Evolutionary conservation across 192 early-diverging fungal genomes (phyloP).

Genomic region (Dissophora ornata): DNA sequence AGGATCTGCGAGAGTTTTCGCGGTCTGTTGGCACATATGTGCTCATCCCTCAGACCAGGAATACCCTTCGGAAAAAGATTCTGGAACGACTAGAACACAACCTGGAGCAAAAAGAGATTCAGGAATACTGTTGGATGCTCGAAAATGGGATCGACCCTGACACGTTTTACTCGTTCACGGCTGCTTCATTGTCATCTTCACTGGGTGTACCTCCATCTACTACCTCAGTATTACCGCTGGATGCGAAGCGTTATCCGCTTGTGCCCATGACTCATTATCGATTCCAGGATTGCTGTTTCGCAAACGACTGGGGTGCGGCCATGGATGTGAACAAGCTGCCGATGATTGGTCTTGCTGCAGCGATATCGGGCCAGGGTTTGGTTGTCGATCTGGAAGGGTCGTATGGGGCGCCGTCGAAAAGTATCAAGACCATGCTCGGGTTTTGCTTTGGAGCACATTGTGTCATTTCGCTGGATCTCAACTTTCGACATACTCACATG

Average conservation of each 20-base stretch:
- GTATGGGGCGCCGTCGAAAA: constrained; percentile 44
- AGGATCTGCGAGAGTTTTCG: constrained; percentile 33
- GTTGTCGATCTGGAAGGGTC: constrained; percentile 50
- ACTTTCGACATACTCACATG: constrained; percentile 49
- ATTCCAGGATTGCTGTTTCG: constrained; percentile 49
- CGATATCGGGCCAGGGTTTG: constrained; percentile 44
- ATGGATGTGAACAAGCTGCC: constrained; percentile 52
- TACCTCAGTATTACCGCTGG: background rate
- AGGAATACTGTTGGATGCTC: constrained; percentile 39
- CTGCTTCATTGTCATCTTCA: background rate
- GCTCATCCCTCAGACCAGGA: constrained; percentile 40
- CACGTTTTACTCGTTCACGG: background rate
- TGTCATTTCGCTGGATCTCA: constrained; percentile 39
- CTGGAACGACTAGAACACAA: constrained; percentile 37
- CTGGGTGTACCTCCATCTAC: background rate
- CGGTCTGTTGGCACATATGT: constrained; percentile 43
- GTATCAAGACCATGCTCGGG: constrained; percentile 44
- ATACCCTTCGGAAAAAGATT: constrained; percentile 40
- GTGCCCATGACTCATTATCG: constrained; percentile 48
- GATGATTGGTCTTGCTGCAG: constrained; percentile 47
- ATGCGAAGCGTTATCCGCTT: constrained; percentile 19
- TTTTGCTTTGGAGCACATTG: constrained; percentile 48
- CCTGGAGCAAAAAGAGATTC: constrained; percentile 35
- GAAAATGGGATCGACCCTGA: constrained; percentile 30
- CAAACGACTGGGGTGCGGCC: constrained; percentile 43